These are phyloP conservation scores for Akebia trifoliata DNA, from an alignment of 164 flowering plant species.

Conservation along the genomic window DNA sequence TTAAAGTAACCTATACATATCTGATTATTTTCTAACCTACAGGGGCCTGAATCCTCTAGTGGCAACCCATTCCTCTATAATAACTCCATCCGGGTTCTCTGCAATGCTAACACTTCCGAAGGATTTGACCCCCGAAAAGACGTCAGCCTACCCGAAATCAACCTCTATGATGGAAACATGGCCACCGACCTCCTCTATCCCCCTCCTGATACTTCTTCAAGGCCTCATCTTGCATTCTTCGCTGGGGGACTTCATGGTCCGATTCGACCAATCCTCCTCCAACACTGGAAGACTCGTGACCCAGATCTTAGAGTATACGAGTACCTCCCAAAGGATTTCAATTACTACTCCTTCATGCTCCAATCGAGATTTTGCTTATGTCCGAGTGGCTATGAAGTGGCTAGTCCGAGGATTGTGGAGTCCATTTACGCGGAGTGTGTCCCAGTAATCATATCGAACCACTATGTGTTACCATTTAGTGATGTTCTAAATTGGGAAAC, in stretches of 20 bases:
- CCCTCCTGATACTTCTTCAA: conserved; percentile 23
- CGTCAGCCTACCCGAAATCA: conserved; percentile 64
- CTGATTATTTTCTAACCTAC: no score
- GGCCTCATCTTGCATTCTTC: conserved; percentile 63
- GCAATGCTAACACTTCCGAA: conserved; percentile 85
- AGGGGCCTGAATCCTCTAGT: conserved; percentile 57
- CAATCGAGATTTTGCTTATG: conserved; percentile 65
- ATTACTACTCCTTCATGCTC: conserved; percentile 52
- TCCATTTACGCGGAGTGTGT: conserved; percentile 70
- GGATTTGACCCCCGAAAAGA: conserved; percentile 73
- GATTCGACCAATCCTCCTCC: conserved; percentile 47
- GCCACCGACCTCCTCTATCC: conserved; percentile 31
- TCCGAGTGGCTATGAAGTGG: conserved; percentile 84
- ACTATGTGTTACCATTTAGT: conserved; percentile 63
- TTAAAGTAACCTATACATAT: no score
- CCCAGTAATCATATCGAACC: conserved; percentile 57
- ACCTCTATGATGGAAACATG: conserved; percentile 34
- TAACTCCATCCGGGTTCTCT: conserved; percentile 63
- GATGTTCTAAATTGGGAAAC: conserved; percentile 69
- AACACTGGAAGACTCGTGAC: conserved; percentile 58
- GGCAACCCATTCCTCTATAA: conserved; percentile 48
- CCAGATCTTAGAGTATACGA: conserved; percentile 46
- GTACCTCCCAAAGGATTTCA: conserved; percentile 45
- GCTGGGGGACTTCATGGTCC: conserved; percentile 78
- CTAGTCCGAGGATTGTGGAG: conserved; percentile 72